phyloP scores from a whole-genome alignment of 108 stramenopile genomes.

The Epithemia pelagica region DNA sequence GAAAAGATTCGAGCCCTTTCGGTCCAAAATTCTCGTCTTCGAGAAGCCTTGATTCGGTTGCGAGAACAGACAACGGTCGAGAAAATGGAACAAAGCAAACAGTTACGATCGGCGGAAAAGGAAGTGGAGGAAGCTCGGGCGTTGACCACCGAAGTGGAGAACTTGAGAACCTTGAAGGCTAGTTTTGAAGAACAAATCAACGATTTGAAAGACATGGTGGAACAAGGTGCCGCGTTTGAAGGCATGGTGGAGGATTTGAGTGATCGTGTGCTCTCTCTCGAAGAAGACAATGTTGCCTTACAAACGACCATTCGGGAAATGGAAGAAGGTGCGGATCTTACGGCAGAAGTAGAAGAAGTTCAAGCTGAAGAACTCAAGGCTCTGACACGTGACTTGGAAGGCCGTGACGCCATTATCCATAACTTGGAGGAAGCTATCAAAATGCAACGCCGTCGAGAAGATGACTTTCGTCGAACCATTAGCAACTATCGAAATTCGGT shows the following conservation, averaged over 20 bases:
- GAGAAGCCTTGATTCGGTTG: slow-evolving; percentile 72
- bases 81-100: slow-evolving; percentile 59
- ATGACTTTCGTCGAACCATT: slow-evolving; percentile 78
- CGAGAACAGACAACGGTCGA: slow-evolving; percentile 71
- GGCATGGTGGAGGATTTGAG: slow-evolving; percentile 72
- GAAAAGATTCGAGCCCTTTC: slow-evolving; percentile 57
- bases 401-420: slow-evolving; percentile 58
- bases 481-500: slow-evolving; percentile 68
- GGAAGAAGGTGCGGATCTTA: slow-evolving; percentile 85
- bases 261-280: slow-evolving; percentile 64
- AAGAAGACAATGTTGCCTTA: slow-evolving; percentile 55
- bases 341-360: slow-evolving; percentile 89
- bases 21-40: slow-evolving; percentile 71
- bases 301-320: slow-evolving; percentile 58
- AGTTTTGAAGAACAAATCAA: slow-evolving; percentile 49
- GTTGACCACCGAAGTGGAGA: slow-evolving; percentile 32
- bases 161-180: slow-evolving; percentile 22
- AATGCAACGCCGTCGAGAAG: slow-evolving; percentile 84
- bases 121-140: slow-evolving; percentile 33
- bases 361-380: slow-evolving; percentile 78
- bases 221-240: slow-evolving; percentile 72
- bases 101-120: slow-evolving; percentile 47
- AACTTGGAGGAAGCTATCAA: slow-evolving; percentile 88
- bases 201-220: slow-evolving; percentile 80
- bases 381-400: slow-evolving; percentile 68